Evolutionary conservation across 1,284 basidiomycete genomes (phyloP), one percentile per base, ranked within the genome.

Genomic region (Ganoderma boninense): DNA sequence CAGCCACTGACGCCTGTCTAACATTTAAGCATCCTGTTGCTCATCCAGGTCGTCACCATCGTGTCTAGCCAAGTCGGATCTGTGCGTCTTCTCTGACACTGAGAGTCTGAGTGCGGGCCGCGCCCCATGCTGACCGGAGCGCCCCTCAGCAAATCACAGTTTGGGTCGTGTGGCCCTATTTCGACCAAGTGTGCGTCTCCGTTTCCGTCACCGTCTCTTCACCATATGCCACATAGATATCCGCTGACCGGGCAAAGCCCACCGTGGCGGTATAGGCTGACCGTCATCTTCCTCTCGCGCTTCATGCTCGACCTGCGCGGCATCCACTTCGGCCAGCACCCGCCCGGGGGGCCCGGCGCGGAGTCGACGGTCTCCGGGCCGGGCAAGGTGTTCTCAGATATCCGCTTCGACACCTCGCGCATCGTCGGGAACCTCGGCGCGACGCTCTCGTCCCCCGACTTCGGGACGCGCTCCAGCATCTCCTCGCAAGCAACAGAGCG

Each of bases 261-360:
- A n/a, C 23, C 26, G 26, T 29, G 26, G 11, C 54, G 1, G 4
- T 46, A 40, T 26, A 69, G 67, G 2, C 13, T 65, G 10, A 60
- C 44, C 13, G 46, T 65, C 14, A 69, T 69, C 20, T 42, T 54
- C 26, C 42, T 35, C 54, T 57, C 49, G 18, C 64, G 68, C 29
- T 69, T 69, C 65, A 66, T 69, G 61, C 61, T 66, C 38, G 26
- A 60, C 61, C 68, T 69, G 4, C 68, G 68, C 18, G 64, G 54
- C 11, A 43, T 69, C 38, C 66, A 66, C 56, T 63, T 62, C 61
- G 65, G 59, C 4, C 8, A 26, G 16, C 54, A 57, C 23, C 23
- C 29, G 29, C 54, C 54, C 16, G 54, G 29, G 29, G 16, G 1
- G 8, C 29, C 18, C 29, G 42, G 60, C 42, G 60, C 60, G 23